Evolutionary conservation across 306 rosid genomes (phyloP).

Genomic region (Cajanus cajan): DNA sequence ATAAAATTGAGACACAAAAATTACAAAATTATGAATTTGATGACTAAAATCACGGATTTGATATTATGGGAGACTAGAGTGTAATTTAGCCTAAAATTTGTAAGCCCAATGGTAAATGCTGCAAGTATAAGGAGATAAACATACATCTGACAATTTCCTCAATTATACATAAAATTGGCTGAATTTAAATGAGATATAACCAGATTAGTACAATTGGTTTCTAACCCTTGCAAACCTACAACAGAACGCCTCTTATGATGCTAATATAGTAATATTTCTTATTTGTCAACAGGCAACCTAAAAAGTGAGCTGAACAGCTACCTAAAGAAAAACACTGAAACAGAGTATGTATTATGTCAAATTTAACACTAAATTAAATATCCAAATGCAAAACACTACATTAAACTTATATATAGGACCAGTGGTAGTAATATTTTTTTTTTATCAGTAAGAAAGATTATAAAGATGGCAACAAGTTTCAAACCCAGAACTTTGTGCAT

Average conservation of each 20-base stretch:
- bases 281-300: slow-evolving; percentile 5
- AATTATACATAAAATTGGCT: neutral
- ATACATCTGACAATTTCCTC: neutral
- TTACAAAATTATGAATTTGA: too few relatives aligned
- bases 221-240: slow-evolving; percentile 7
- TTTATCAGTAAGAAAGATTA: too few relatives aligned
- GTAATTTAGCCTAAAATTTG: too few relatives aligned
- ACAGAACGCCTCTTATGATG: slow-evolving; percentile 8
- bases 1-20: too few relatives aligned
- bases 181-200: slow-evolving; percentile 21
- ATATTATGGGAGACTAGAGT: too few relatives aligned
- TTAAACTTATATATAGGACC: too few relatives aligned
- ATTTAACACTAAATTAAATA: neutral
- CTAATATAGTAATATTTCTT: neutral
- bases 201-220: neutral
- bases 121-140: slow-evolving; percentile 1
- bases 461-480: too few relatives aligned
- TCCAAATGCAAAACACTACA: too few relatives aligned
- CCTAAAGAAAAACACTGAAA: neutral
- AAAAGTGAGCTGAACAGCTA: slow-evolving; percentile 15
- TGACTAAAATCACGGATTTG: too few relatives aligned
- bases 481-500: too few relatives aligned
- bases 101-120: neutral
- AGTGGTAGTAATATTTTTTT: too few relatives aligned
- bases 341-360: neutral